These are phyloP conservation scores for Simplicillium aogashimaense DNA, from an alignment of 2,329 filamentous ascomycete species.

Conservation along the genomic window DNA sequence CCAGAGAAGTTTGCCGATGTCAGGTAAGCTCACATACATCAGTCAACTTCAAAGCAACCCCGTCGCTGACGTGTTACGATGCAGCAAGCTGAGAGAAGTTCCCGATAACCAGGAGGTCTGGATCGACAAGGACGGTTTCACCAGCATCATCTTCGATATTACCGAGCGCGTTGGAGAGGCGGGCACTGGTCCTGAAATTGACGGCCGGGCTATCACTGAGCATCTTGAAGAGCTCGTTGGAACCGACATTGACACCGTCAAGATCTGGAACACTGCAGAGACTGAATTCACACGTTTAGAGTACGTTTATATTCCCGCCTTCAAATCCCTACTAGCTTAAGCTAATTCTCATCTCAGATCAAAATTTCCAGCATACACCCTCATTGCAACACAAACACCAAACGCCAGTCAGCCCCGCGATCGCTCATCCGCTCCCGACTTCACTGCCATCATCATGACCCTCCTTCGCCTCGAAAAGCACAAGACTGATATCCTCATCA, in stretches of 20 bases:
- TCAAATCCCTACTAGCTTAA: background rate
- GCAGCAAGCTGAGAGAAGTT: conserved; percentile 61
- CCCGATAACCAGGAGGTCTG: conserved; percentile 89
- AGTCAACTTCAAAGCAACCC: background rate
- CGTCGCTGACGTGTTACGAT: background rate
- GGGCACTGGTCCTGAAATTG: conserved; percentile 44
- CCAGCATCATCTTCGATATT: conserved; percentile 83
- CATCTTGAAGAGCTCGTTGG: conserved; percentile 63
- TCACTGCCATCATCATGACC: conserved; percentile 68
- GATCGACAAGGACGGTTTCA: conserved; percentile 74
- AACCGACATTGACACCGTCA: conserved; percentile 51
- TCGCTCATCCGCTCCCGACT: conserved; percentile 38
- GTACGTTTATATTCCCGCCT: conserved; percentile 22
- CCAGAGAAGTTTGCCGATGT: conserved; percentile 62
- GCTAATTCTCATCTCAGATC: conserved; percentile 19
- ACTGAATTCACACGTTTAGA: conserved; percentile 47
- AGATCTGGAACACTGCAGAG: conserved; percentile 56
- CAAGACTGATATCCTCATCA: conserved; percentile 72
- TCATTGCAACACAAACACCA: conserved; percentile 56
- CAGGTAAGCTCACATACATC: conserved; percentile 38
- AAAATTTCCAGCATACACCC: conserved; percentile 53
- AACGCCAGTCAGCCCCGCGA: conserved; percentile 22
- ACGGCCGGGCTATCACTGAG: conserved; percentile 59
- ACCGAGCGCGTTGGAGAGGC: conserved; percentile 63
- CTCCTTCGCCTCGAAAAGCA: conserved; percentile 67